Evolutionary conservation across 225 moss, liverwort and hornwort genomes (phyloP).

Genomic region (Climacium dendroides): DNA sequence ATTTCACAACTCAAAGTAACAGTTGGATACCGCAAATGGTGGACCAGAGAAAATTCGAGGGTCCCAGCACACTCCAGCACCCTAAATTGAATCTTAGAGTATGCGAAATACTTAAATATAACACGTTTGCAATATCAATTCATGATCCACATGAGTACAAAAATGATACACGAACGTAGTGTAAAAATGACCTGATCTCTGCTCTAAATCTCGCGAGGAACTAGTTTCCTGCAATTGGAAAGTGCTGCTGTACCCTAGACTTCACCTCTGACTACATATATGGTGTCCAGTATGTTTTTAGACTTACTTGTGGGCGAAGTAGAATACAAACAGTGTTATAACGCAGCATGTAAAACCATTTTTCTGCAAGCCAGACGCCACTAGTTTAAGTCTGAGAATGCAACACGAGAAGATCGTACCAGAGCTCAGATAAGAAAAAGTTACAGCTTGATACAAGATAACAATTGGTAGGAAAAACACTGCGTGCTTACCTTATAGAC

Average conservation of each 20-base stretch:
- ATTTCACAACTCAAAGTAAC: constrained; percentile 1
- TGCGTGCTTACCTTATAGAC: constrained; percentile 50
- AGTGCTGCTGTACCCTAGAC: background rate
- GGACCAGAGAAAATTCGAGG: background rate
- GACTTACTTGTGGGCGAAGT: constrained; percentile 64
- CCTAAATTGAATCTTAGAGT: background rate
- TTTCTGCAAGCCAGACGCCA: constrained; percentile 34
- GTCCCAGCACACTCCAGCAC: background rate
- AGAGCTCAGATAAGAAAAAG: background rate
- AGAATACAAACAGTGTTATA: constrained; percentile 53
- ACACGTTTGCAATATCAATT: background rate
- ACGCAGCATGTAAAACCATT: constrained; percentile 71
- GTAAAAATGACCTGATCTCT: background rate
- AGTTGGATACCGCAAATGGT: background rate
- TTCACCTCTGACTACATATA: background rate
- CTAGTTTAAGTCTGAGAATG: background rate
- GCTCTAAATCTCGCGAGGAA: background rate
- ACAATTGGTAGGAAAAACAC: background rate
- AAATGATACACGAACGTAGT: background rate
- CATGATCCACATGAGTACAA: background rate
- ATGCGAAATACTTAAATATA: background rate
- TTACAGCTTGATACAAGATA: background rate
- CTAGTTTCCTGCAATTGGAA: background rate
- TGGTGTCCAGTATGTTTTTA: background rate
- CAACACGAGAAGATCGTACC: background rate